These are phyloP conservation scores for Cercospora nicotianae DNA, from an alignment of 2,329 filamentous ascomycete genomes.

Conservation along the genomic window DNA sequence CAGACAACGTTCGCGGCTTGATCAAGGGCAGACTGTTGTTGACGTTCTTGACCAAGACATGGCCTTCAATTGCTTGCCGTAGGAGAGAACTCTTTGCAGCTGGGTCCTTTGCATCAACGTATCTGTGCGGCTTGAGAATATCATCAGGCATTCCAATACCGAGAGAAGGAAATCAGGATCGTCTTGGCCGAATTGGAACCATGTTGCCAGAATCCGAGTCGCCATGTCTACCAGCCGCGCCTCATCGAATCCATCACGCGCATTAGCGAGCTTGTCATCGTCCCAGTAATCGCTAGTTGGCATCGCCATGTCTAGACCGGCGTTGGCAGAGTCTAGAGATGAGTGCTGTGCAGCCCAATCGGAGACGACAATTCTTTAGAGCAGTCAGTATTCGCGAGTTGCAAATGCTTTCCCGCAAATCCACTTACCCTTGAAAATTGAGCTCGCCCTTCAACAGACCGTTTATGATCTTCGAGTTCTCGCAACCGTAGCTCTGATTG, in stretches of 20 bases:
- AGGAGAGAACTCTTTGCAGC: constrained; percentile 52
- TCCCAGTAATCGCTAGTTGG: constrained; percentile 47
- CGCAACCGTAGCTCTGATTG: constrained; percentile 58
- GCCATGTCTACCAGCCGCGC: constrained; percentile 63
- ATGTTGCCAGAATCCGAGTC: constrained; percentile 53
- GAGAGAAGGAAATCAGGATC: constrained; percentile 41
- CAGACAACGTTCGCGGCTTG: constrained; percentile 52
- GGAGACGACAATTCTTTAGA: constrained; percentile 56
- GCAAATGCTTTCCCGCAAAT: neutral
- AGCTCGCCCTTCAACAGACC: constrained; percentile 71
- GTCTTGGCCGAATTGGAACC: constrained; percentile 57
- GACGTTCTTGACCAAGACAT: constrained; percentile 64
- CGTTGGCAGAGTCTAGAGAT: constrained; percentile 59
- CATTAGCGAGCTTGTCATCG: constrained; percentile 49
- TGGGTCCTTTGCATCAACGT: constrained; percentile 58
- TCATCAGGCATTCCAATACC: constrained; percentile 56
- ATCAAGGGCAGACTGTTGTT: constrained; percentile 57
- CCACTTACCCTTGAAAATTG: constrained; percentile 63
- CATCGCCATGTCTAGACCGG: constrained; percentile 70
- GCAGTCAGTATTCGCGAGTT: neutral
- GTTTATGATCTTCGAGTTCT: constrained; percentile 69
- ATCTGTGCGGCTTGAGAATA: constrained; percentile 52
- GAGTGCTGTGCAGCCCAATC: constrained; percentile 68
- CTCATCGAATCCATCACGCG: constrained; percentile 61
- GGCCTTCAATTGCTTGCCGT: constrained; percentile 62